Evolutionary conservation across 2,329 filamentous ascomycete species (phyloP).

Genomic region (Byssochlamys sp.): DNA sequence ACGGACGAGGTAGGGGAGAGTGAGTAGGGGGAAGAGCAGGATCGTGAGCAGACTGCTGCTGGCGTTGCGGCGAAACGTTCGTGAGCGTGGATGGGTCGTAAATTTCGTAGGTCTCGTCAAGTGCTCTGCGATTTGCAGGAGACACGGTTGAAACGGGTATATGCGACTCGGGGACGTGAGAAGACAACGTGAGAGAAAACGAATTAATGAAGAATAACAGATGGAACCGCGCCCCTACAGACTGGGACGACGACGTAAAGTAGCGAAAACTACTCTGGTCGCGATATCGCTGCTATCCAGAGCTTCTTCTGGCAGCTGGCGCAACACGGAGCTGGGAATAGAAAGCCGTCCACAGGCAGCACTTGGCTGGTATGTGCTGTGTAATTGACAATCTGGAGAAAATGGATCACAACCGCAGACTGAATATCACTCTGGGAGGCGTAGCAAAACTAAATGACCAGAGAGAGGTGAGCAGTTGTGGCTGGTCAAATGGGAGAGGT

Average conservation of each 20-base stretch:
- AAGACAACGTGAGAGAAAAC: conserved; percentile 25
- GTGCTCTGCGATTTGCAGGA: conserved; percentile 27
- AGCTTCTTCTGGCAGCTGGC: background rate
- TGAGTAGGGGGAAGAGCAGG: conserved; percentile 38
- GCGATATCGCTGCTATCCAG: background rate
- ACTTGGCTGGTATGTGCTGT: background rate
- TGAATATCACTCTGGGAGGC: background rate
- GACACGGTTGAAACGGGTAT: conserved; percentile 33
- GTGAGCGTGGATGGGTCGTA: conserved; percentile 41
- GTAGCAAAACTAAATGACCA: background rate
- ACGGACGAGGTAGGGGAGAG: conserved; percentile 35
- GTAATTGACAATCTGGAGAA: background rate
- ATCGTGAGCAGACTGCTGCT: conserved; percentile 34
- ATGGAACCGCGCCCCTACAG: background rate
- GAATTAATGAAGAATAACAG: conserved; percentile 6
- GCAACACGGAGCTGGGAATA: background rate
- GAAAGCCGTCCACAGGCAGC: background rate
- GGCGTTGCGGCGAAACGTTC: conserved; percentile 36
- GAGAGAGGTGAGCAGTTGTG: conserved; percentile 7
- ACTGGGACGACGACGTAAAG: conserved; percentile 2
- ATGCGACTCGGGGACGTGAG: conserved; percentile 14
- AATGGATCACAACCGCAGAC: background rate
- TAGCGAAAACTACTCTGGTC: background rate
- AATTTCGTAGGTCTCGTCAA: conserved; percentile 48
- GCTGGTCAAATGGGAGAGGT: conserved; percentile 12